Evolutionary conservation across 345 rosid genomes (phyloP), one percentile per base, ranked within the genome.

Genomic region (Corchorus capsularis): DNA sequence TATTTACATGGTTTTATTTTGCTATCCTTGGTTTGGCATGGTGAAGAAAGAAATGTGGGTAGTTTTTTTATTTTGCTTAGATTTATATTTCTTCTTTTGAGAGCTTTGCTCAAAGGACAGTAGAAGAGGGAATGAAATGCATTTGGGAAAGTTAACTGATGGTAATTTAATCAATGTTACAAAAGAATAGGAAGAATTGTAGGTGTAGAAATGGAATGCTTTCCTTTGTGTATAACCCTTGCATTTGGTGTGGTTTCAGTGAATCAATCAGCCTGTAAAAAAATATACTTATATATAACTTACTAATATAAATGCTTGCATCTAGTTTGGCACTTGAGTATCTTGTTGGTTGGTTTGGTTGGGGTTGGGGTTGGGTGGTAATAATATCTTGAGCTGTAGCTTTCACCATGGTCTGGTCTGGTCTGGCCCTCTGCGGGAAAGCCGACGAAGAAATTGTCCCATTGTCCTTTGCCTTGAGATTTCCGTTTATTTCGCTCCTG

Each of bases 51-150:
- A 62, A 45, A 46, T 47, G 53, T 55, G 50, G 17, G 57, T 61
- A 67, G 78, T 56, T 76, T 27, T 76, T 27, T 27, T 77, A 63
- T 69, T 78, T 69, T 74, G 80, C 77, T 55, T 73, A 27, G 69
- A 66, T 63, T 78, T 72, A 56, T 72, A 56, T 74, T 46, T 37
- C 19, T 37, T 16, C 13, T 39, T 69, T 50, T 13, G 63, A 56
- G 77, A 75, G 80, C 72, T 35, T 72, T 73, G 76, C 60, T 61
- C 20, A 75, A 27, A 69, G 74, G 66, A 56, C 41, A 65, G 50
- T 19, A 34, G 70, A 14, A 55, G 74, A 54, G 68, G 62, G 59
- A 43, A 68, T 46, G 78, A 54, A 12, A 56, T 52, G 57, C 9
- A 37, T 50, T 15, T 39, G 72, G 39, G 27, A 35, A 65, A 63